Evolutionary conservation across 441 rosid genomes (phyloP).

Genomic region (Syzygium syzygioides): DNA sequence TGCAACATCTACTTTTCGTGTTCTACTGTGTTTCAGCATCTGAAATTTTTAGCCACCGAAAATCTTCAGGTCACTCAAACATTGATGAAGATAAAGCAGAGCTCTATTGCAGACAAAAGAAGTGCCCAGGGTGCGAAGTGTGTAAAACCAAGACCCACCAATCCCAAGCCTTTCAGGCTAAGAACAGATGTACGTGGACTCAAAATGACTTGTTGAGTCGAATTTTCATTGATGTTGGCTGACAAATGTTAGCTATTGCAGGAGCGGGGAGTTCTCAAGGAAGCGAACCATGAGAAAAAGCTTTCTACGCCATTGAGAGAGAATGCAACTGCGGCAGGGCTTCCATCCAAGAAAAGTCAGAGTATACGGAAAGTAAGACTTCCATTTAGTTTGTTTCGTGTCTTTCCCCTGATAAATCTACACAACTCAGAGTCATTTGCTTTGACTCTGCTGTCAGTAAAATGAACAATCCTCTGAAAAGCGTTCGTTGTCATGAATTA

Average conservation of each 20-base stretch:
- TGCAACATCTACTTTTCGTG: neutral
- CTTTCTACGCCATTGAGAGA: constrained; percentile 31
- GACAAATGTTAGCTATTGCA: constrained; percentile 7
- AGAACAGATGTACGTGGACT: constrained; percentile 69
- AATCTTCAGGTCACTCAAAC: constrained; percentile 30
- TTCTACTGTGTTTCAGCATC: neutral
- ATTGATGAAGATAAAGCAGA: constrained; percentile 35
- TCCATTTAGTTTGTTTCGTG: neutral
- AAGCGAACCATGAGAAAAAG: constrained; percentile 63
- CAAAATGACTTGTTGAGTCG: neutral
- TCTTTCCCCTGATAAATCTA: neutral
- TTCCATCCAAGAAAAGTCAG: constrained; percentile 15
- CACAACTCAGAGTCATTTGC: neutral
- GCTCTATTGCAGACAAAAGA: constrained; percentile 6
- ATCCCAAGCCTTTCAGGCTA: constrained; percentile 90
- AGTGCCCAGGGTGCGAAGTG: constrained; percentile 32
- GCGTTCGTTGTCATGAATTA: neutral
- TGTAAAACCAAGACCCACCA: constrained; percentile 63
- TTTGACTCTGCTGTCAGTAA: constrained; percentile 16
- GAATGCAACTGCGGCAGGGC: constrained; percentile 12
- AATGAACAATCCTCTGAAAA: neutral
- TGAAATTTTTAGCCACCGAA: neutral
- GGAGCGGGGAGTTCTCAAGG: constrained; percentile 76
- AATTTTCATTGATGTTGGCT: constrained; percentile 1
- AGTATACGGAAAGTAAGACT: constrained; percentile 20